Conservation (phyloP, 768 basidiomycete species). For the Termitomyces eurrhizus region DNA sequence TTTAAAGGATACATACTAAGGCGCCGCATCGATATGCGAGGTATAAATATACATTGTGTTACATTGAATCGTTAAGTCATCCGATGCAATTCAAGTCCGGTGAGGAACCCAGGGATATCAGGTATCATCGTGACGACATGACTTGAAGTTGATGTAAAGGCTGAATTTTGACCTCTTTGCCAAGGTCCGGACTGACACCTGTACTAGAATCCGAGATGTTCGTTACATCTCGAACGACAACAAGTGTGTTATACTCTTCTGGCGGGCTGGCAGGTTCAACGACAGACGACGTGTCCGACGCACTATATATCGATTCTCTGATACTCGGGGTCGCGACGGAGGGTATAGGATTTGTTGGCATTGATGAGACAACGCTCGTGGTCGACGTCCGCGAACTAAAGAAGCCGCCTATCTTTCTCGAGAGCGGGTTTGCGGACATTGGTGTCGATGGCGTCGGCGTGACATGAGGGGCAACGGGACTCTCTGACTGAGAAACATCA, state of each 20-base stretch:
- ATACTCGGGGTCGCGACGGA: constrained; percentile 18
- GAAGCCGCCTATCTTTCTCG: constrained; percentile 68
- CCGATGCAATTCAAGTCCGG: background rate
- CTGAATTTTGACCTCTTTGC: constrained; percentile 15
- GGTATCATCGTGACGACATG: background rate
- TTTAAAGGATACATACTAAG: background rate
- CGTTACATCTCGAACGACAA: constrained; percentile 27
- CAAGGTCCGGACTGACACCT: constrained; percentile 12
- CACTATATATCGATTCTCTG: constrained; percentile 44
- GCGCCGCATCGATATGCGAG: background rate
- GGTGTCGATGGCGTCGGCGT: constrained; percentile 27
- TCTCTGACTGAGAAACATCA: constrained; percentile 21
- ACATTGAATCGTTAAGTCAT: constrained; percentile 2
- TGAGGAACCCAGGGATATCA: background rate
- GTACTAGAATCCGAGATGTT: constrained; percentile 23
- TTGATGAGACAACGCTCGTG: constrained; percentile 17
- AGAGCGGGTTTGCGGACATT: constrained; percentile 39
- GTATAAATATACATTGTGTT: background rate
- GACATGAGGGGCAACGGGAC: constrained; percentile 24
- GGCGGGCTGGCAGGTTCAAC: constrained; percentile 58
- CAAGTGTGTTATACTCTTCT: constrained; percentile 29
- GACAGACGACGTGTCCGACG: constrained; percentile 57
- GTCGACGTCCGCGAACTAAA: constrained; percentile 48
- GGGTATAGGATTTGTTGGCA: constrained; percentile 27
- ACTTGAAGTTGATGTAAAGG: background rate